Conservation (phyloP, 371 early-diverging fungal genomes). For the Dinochytrium kinnereticum region DNA sequence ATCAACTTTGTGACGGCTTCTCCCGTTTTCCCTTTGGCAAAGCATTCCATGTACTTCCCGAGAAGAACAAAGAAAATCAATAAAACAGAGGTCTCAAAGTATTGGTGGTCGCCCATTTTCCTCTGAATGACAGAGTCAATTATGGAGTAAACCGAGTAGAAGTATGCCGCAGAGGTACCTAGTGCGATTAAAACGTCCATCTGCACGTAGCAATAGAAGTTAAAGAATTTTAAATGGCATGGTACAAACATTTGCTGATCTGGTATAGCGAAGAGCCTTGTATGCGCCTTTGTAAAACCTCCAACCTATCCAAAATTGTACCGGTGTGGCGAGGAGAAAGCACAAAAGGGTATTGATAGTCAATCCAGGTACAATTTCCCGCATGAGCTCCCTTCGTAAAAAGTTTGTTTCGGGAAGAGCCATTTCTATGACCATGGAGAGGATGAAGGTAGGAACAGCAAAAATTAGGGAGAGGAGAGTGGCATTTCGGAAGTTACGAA, state of each 20-base stretch:
- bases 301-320: constrained; percentile 86
- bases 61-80: constrained; percentile 89
- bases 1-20: constrained; percentile 86
- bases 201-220: constrained; percentile 58
- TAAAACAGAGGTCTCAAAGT: constrained; percentile 93
- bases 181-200: constrained; percentile 95
- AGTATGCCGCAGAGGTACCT: constrained; percentile 85
- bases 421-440: constrained; percentile 79
- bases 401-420: constrained; percentile 51
- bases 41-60: constrained; percentile 89
- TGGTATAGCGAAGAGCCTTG: constrained; percentile 52
- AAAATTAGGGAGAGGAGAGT: constrained; percentile 67
- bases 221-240: background rate
- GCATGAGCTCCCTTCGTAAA: constrained; percentile 51
- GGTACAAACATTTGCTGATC: constrained; percentile 46
- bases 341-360: constrained; percentile 61
- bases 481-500: constrained; percentile 67
- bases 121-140: constrained; percentile 28
- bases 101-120: constrained; percentile 40
- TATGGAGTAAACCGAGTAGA: constrained; percentile 66
- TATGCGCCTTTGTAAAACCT: constrained; percentile 82
- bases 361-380: constrained; percentile 42
- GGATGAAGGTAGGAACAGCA: constrained; percentile 81
- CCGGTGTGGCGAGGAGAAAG: constrained; percentile 74
- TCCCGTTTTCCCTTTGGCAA: constrained; percentile 90